These are phyloP conservation scores for Sugiyamaella marilandica DNA, from an alignment of 805 yeast genomes.

Conservation along the genomic window DNA sequence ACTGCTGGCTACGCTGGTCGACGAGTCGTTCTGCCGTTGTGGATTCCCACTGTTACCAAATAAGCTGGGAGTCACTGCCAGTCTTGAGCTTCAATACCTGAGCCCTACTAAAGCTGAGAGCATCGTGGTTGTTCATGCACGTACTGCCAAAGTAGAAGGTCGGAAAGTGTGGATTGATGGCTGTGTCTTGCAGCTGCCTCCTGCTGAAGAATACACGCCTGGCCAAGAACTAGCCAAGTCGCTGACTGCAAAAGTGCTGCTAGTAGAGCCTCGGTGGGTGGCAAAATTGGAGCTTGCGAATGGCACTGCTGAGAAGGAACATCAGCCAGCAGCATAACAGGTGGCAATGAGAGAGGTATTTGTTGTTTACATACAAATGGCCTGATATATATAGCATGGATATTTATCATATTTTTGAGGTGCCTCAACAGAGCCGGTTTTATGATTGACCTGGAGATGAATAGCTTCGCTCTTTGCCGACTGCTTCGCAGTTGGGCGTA, in stretches of 20 bases:
- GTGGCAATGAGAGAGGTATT: too few relatives aligned
- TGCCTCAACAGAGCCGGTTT: too few relatives aligned
- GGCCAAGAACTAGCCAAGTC: conserved; percentile 20
- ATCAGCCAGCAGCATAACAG: background rate
- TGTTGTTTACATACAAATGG: too few relatives aligned
- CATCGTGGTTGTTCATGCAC: conserved; percentile 62
- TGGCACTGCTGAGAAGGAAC: background rate
- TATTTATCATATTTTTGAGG: too few relatives aligned
- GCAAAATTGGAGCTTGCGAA: conserved; percentile 18
- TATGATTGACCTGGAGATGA: too few relatives aligned
- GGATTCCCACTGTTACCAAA: conserved; percentile 81
- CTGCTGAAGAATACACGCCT: conserved; percentile 18
- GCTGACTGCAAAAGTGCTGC: conserved; percentile 32
- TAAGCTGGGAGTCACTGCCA: conserved; percentile 85
- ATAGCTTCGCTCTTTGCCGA: too few relatives aligned
- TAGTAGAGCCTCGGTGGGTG: conserved; percentile 39
- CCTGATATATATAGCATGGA: too few relatives aligned
- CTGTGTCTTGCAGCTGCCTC: conserved; percentile 44
- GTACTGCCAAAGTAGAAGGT: conserved; percentile 62
- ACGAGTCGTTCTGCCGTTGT: conserved; percentile 79
- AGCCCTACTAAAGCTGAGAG: conserved; percentile 56
- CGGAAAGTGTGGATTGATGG: conserved; percentile 81
- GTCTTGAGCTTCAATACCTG: conserved; percentile 55
- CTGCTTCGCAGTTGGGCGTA: too few relatives aligned
- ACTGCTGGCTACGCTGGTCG: conserved; percentile 72